phyloP scores from a whole-genome alignment of 495 filamentous ascomycete species.

The Hypoxylon fragiforme region DNA sequence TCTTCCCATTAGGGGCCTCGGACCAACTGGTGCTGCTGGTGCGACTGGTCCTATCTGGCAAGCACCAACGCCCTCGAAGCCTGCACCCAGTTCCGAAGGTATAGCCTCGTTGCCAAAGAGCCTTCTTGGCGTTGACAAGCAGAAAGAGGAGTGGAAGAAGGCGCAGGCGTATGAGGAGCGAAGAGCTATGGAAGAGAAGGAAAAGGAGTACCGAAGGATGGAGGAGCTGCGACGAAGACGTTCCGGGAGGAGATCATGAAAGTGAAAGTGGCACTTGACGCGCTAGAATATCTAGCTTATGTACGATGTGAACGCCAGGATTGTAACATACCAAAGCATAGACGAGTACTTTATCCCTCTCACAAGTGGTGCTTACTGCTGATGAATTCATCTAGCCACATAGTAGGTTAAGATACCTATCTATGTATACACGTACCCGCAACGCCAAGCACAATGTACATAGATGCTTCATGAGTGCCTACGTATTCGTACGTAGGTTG shows the following conservation, averaged over 20 bases:
- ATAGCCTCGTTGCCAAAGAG: constrained; percentile 2
- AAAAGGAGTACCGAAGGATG: constrained; percentile 39
- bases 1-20: constrained; percentile 33
- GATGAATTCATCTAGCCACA: background rate
- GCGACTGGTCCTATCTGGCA: constrained; percentile 32
- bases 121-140: constrained; percentile 36
- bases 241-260: constrained; percentile 3
- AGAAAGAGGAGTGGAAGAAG: constrained; percentile 43
- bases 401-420: too few relatives aligned
- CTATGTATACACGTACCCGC: too few relatives aligned
- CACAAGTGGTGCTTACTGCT: constrained; percentile 38
- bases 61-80: constrained; percentile 24
- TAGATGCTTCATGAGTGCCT: constrained; percentile 17
- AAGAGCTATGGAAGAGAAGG: constrained; percentile 48
- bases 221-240: constrained; percentile 32
- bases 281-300: too few relatives aligned
- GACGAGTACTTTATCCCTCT: constrained; percentile 40
- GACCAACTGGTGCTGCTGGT: background rate
- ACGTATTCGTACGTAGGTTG: too few relatives aligned
- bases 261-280: too few relatives aligned
- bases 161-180: constrained; percentile 52
- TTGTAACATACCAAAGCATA: constrained; percentile 19
- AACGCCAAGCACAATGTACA: constrained; percentile 21
- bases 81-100: background rate
- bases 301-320: constrained; percentile 4